Evolutionary conservation across 2,329 filamentous ascomycete genomes (phyloP).

Genomic region (Aspergillus fumigatiaffinis): DNA sequence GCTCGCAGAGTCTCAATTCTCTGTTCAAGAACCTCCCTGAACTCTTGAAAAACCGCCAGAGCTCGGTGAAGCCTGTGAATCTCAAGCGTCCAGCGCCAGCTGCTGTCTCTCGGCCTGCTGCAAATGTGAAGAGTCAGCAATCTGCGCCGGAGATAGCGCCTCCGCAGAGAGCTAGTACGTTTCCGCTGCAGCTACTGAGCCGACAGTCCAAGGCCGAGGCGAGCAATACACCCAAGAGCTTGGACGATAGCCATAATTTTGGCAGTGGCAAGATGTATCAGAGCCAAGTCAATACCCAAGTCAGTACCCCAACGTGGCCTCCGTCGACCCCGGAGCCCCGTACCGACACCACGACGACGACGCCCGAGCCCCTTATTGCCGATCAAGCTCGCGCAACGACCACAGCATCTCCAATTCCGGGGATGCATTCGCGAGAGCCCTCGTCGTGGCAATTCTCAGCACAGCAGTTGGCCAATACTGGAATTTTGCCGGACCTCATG

Average conservation of each 20-base stretch:
- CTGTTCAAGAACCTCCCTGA: conserved; percentile 83
- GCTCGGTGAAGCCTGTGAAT: conserved; percentile 43
- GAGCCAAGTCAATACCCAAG: conserved; percentile 8
- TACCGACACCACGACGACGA: conserved; percentile 28
- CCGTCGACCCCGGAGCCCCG: conserved; percentile 25
- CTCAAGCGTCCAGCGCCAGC: conserved; percentile 47
- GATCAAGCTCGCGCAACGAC: conserved; percentile 20
- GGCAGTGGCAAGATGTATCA: conserved; percentile 14
- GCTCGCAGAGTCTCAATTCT: conserved; percentile 68
- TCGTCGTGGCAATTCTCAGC: conserved; percentile 25
- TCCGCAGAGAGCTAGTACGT: conserved; percentile 38
- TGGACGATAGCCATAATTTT: conserved; percentile 26
- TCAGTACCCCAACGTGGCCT: conserved; percentile 21
- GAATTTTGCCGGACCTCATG: conserved; percentile 45
- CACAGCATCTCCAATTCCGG: conserved; percentile 15
- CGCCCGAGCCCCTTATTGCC: conserved; percentile 22
- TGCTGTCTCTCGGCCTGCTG: conserved; percentile 11
- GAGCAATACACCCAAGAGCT: conserved; percentile 24
- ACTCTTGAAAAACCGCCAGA: conserved; percentile 57
- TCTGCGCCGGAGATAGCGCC: conserved; percentile 17
- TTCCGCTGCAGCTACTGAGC: conserved; percentile 31
- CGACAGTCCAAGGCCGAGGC: conserved; percentile 22
- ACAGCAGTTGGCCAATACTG: conserved; percentile 29
- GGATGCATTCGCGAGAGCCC: conserved; percentile 21
- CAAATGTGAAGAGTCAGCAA: conserved; percentile 8